Percentiles rank a stretch among this genome's conserved stretches.
Evolutionary conservation across 805 yeast genomes (phyloP).

Genomic region (Candida tammaniensis): DNA sequence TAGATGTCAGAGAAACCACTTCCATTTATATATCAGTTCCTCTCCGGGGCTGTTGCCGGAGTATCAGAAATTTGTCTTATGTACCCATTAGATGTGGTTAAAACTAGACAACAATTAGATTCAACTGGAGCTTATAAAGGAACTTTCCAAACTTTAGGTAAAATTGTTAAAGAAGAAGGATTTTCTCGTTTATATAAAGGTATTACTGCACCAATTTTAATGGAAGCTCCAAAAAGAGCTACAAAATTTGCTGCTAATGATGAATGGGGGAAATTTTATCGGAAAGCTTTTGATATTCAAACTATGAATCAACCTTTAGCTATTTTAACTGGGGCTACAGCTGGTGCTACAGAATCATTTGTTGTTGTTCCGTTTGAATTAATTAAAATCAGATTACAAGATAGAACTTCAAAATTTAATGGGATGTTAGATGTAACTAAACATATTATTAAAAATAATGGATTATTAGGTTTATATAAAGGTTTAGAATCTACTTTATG

Average conservation of each 20-base stretch:
- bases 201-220: slow-evolving; percentile 90
- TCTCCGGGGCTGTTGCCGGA: slow-evolving; percentile 94
- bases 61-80: slow-evolving; percentile 91
- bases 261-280: slow-evolving; percentile 88
- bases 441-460: slow-evolving; percentile 71
- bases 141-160: slow-evolving; percentile 76
- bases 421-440: slow-evolving; percentile 82
- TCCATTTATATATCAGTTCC: slow-evolving; percentile 90
- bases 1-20: slow-evolving; percentile 29
- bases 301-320: slow-evolving; percentile 80
- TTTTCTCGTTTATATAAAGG: slow-evolving; percentile 83
- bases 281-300: slow-evolving; percentile 62
- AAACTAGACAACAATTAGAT: slow-evolving; percentile 87
- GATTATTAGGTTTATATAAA: slow-evolving; percentile 80
- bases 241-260: slow-evolving; percentile 98
- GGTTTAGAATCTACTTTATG: slow-evolving; percentile 96
- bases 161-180: slow-evolving; percentile 87
- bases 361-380: slow-evolving; percentile 98
- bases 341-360: slow-evolving; percentile 95
- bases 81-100: slow-evolving; percentile 97
- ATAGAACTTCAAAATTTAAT: slow-evolving; percentile 73
- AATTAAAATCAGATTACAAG: slow-evolving; percentile 93
- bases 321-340: slow-evolving; percentile 92
- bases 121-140: slow-evolving; percentile 70
- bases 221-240: slow-evolving; percentile 99